Evolutionary conservation across 768 basidiomycete species (phyloP).

Genomic region (Boletus eberwhitei): DNA sequence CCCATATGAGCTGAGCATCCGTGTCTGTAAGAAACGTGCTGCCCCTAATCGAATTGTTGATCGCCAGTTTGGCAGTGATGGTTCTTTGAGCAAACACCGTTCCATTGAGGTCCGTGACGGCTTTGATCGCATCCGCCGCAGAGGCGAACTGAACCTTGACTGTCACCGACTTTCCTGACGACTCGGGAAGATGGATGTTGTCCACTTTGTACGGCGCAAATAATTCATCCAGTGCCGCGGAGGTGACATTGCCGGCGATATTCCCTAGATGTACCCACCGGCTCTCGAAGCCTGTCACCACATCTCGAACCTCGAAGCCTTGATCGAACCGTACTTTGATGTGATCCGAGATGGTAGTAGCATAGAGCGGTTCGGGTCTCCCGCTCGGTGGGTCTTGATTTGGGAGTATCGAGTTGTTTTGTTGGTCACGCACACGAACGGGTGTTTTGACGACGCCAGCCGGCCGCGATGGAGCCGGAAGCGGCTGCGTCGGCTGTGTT

Average conservation of each 20-base stretch:
- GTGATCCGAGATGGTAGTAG: slow-evolving; percentile 47
- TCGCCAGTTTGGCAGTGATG: slow-evolving; percentile 45
- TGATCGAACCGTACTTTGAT: slow-evolving; percentile 53
- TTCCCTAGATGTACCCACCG: slow-evolving; percentile 55
- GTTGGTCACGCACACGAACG: background rate
- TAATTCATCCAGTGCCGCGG: slow-evolving; percentile 34
- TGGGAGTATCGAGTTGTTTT: background rate
- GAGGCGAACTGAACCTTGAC: slow-evolving; percentile 48
- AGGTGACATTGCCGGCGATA: slow-evolving; percentile 38
- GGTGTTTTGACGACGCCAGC: background rate
- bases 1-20: slow-evolving; percentile 57
- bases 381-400: background rate
- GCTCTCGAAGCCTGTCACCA: slow-evolving; percentile 69
- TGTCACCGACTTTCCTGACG: slow-evolving; percentile 22
- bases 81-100: slow-evolving; percentile 34
- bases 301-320: slow-evolving; percentile 56
- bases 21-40: slow-evolving; percentile 48
- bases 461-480: background rate
- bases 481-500: background rate
- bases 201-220: slow-evolving; percentile 44
- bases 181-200: slow-evolving; percentile 34
- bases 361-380: slow-evolving; percentile 21
- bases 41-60: slow-evolving; percentile 36
- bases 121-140: slow-evolving; percentile 50
- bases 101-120: slow-evolving; percentile 50